Percentiles rank a stretch among this genome's conserved stretches.
Conservation (phyloP, 2,329 filamentous ascomycete genomes). For the Cercospora sp. region DNA sequence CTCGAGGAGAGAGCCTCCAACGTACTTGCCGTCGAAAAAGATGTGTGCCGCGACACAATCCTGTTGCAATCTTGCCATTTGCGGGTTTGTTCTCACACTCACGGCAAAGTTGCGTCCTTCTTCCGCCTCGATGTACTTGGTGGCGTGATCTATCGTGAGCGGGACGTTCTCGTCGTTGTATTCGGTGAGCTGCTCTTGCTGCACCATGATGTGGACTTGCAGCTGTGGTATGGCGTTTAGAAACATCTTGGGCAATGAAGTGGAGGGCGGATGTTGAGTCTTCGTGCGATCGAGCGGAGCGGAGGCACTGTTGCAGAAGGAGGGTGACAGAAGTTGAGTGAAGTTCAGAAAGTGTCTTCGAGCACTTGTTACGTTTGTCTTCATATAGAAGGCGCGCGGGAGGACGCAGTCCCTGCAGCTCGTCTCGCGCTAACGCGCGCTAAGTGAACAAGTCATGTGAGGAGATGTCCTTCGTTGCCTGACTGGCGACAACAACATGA, state of each 20-base stretch:
- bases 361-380: not conserved
- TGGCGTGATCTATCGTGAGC: not conserved
- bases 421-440: not conserved
- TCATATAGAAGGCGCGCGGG: not conserved
- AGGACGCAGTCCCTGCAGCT: not conserved
- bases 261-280: not conserved
- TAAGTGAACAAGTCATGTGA: not conserved
- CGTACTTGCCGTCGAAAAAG: constrained; percentile 26
- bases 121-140: constrained; percentile 25
- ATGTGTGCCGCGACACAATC: constrained; percentile 14
- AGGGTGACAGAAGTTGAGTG: too few relatives aligned
- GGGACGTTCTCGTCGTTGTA: constrained; percentile 17
- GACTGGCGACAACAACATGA: not conserved
- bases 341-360: not conserved
- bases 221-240: constrained; percentile 4
- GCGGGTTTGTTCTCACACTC: not conserved
- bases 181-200: constrained; percentile 19
- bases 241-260: not conserved
- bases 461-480: not conserved
- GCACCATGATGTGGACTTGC: constrained; percentile 17
- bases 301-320: too few relatives aligned
- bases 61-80: not conserved
- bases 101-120: constrained; percentile 24
- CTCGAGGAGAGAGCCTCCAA: not conserved
- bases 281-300: not conserved